These are phyloP conservation scores for Magnaporthiopsis poae DNA, from an alignment of 2,329 filamentous ascomycete species.

Conservation along the genomic window DNA sequence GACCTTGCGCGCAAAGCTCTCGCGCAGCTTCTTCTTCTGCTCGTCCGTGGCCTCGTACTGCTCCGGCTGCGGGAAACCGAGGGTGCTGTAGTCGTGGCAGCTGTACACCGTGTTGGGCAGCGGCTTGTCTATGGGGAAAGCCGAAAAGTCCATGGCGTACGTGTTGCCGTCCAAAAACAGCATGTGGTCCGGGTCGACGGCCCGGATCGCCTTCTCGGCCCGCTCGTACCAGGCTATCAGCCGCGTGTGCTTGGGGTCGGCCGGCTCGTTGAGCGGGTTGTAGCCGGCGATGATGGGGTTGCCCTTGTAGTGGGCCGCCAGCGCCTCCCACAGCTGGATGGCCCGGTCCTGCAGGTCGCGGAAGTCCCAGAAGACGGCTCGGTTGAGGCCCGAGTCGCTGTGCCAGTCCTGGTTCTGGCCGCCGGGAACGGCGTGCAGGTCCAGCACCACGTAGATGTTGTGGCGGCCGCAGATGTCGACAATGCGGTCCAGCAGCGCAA, in stretches of 20 bases:
- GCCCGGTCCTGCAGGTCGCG: slow-evolving; percentile 31
- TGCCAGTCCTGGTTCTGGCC: slow-evolving; percentile 36
- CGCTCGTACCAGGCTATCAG: slow-evolving; percentile 26
- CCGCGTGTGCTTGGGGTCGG: slow-evolving; percentile 14
- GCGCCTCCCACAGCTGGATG: slow-evolving; percentile 29
- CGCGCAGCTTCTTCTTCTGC: slow-evolving; percentile 28
- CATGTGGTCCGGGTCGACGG: slow-evolving; percentile 37
- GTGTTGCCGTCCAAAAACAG: slow-evolving; percentile 41
- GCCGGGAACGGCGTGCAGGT: slow-evolving; percentile 32
- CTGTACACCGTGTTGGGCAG: slow-evolving; percentile 41
- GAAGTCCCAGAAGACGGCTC: slow-evolving; percentile 32
- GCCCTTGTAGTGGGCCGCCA: slow-evolving; percentile 27
- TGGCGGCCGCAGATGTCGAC: slow-evolving; percentile 30
- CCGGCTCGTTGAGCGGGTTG: slow-evolving; percentile 21
- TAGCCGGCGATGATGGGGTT: slow-evolving; percentile 25
- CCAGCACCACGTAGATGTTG: slow-evolving; percentile 30
- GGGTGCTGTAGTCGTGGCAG: slow-evolving; percentile 42
- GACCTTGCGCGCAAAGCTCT: slow-evolving; percentile 27
- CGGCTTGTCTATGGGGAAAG: slow-evolving; percentile 24
- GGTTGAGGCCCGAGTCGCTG: slow-evolving; percentile 23
- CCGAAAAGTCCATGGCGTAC: slow-evolving; percentile 41
- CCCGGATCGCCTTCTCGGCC: slow-evolving; percentile 26
- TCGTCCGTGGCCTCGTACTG: slow-evolving; percentile 23
- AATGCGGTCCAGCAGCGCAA: slow-evolving; percentile 36
- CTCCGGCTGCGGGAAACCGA: slow-evolving; percentile 36